Evolutionary conservation across 495 filamentous ascomycete species (phyloP).

Genomic region (Xylaria sp.): DNA sequence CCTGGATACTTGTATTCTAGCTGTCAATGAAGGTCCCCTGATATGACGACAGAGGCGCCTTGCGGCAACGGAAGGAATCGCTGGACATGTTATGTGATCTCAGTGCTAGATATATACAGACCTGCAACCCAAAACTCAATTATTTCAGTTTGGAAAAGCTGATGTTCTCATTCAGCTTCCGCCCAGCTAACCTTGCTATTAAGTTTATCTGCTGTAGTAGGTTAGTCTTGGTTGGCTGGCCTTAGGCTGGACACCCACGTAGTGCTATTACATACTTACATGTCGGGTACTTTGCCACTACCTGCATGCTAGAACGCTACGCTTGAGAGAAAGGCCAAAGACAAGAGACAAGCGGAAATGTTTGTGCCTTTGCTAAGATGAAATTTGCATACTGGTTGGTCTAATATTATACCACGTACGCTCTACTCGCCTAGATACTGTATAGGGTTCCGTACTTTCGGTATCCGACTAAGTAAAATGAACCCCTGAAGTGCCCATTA

Average conservation of each 20-base stretch:
- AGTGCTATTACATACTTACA: background rate
- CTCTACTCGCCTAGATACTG: too few species aligned
- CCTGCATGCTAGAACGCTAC: background rate
- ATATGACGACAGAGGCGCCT: conserved; percentile 8
- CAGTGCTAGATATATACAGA: background rate
- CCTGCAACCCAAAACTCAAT: background rate
- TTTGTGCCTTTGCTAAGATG: background rate
- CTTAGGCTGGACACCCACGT: too few species aligned
- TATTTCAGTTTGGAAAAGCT: background rate
- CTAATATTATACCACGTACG: too few species aligned
- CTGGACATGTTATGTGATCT: background rate
- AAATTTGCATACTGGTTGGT: background rate
- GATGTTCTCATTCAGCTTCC: background rate
- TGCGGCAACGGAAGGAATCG: background rate
- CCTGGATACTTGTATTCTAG: background rate
- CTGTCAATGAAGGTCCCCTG: background rate
- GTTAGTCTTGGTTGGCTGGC: background rate
- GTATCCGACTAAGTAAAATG: background rate
- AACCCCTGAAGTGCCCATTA: background rate
- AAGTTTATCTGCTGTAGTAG: background rate
- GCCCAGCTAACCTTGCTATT: background rate
- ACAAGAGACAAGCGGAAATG: background rate
- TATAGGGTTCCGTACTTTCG: background rate
- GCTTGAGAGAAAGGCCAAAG: background rate
- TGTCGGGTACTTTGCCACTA: too few species aligned